phyloP scores from a whole-genome alignment of 2,329 filamentous ascomycete species.

The Trichocomaceae sp. region DNA sequence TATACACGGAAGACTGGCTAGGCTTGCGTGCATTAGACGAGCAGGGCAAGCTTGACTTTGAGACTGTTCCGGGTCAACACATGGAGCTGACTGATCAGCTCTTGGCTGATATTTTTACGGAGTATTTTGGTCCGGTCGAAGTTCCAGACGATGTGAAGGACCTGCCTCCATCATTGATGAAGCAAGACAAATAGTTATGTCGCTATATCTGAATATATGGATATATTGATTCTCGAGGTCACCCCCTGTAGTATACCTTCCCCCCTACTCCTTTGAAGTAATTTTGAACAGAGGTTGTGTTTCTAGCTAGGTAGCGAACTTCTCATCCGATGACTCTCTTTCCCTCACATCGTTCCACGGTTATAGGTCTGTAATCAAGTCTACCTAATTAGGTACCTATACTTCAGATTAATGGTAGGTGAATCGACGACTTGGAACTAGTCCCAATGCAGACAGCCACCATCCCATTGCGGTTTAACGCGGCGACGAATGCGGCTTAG shows the following conservation, averaged over 20 bases:
- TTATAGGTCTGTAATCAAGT: too few species aligned
- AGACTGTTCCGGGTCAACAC: conserved; percentile 66
- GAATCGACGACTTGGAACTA: not conserved
- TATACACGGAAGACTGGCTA: conserved; percentile 92
- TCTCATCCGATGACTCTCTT: not conserved
- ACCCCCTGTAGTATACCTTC: conserved; percentile 5
- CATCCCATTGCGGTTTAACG: not conserved
- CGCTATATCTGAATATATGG: not conserved
- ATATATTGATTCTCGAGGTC: not conserved
- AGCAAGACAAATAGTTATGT: conserved; percentile 1
- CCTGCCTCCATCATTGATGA: conserved; percentile 1
- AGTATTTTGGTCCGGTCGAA: conserved; percentile 38
- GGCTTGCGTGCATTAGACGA: conserved; percentile 73
- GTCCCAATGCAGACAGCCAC: not conserved
- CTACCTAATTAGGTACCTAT: too few species aligned
- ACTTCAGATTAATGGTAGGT: too few species aligned
- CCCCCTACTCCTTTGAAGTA: not conserved
- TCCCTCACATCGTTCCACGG: too few species aligned
- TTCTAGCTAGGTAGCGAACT: not conserved
- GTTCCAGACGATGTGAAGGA: conserved; percentile 15
- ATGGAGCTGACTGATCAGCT: conserved; percentile 69
- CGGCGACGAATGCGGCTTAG: not conserved
- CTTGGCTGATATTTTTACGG: conserved; percentile 58
- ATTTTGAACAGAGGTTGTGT: not conserved
- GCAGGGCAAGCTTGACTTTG: conserved; percentile 71